Evolutionary conservation across 2,329 filamentous ascomycete genomes (phyloP), one percentile per base, ranked within the genome.

Genomic region (Colletotrichum limetticola): DNA sequence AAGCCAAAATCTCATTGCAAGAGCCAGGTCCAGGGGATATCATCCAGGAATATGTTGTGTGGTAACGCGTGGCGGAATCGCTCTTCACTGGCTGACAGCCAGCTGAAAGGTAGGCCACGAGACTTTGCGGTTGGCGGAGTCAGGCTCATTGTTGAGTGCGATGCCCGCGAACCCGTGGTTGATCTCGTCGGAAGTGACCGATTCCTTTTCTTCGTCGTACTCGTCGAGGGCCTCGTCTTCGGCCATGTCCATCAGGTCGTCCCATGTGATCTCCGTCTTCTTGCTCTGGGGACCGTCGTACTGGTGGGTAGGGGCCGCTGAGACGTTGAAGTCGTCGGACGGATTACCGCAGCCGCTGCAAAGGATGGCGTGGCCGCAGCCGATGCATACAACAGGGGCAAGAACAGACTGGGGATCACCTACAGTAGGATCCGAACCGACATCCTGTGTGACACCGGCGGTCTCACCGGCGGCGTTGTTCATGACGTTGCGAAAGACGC

Each of bases 381-480:
- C 79, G 66, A 86, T 80, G 80, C 87, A 90, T 73, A 85, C 75
- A 70, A 82, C 76, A 74, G 80, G 80, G 58, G 66, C 57, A 71
- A 60, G 71, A 71, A 75, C 56, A 76, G 79, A 78, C 80, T 83
- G 80, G 80, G 82, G 77, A 78, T 84, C 81, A 98, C 96, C 90
- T 93, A 99, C 96, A 91, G 97, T 99, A 85, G 97, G 97, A 90
- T 99, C 97, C 80, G 94, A 95, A 81, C 93, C 95, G 80, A 99
- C 95, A 85, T 99, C 97, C 84, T 97, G 95, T 74, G 96, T 98
- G 79, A 98, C 96, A 85, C 97, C 97, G 72, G 97, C 96, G 53
- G 96, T 98, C 85, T 98, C 97, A 79, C 95, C 95, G 30, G 96
- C 94, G 73, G 94, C 93, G 81, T 93, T 97, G 85, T 95, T 95